Percentiles rank a stretch among this genome's conserved stretches.
Conservation (phyloP, 495 filamentous ascomycete species). For the Neurospora pannonica region DNA sequence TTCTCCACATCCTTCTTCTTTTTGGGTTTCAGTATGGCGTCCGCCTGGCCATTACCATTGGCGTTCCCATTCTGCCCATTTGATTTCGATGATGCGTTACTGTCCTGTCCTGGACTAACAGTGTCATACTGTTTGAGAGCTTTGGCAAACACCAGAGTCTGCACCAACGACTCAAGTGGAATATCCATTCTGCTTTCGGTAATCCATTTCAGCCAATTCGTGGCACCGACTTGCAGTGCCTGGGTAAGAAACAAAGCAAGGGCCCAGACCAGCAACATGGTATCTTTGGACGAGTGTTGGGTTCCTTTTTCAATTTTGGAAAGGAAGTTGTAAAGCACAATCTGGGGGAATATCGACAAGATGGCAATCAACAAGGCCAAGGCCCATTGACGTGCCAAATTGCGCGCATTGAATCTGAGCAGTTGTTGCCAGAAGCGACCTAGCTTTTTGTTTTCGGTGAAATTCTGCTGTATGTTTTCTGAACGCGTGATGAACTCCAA, state of each 20-base stretch:
- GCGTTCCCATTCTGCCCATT: not conserved
- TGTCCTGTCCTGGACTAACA: slow-evolving; percentile 37
- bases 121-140: slow-evolving; percentile 60
- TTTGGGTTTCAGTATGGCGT: not conserved
- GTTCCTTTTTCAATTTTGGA: slow-evolving; percentile 42
- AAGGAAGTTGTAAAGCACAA: slow-evolving; percentile 51
- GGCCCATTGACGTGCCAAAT: slow-evolving; percentile 38
- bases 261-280: slow-evolving; percentile 48
- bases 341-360: slow-evolving; percentile 50
- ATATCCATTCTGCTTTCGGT: slow-evolving; percentile 48
- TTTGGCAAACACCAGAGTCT: slow-evolving; percentile 59
- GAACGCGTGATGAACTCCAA: slow-evolving; percentile 35
- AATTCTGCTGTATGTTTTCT: slow-evolving; percentile 28
- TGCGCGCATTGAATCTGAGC: slow-evolving; percentile 32
- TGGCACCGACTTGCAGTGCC: slow-evolving; percentile 38
- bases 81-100: not conserved
- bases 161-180: slow-evolving; percentile 50
- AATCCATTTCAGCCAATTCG: slow-evolving; percentile 50
- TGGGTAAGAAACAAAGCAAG: slow-evolving; percentile 43
- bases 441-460: slow-evolving; percentile 29
- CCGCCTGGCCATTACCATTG: not conserved
- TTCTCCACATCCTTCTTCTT: slow-evolving; percentile 9
- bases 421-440: slow-evolving; percentile 48
- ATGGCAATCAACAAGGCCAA: slow-evolving; percentile 41
- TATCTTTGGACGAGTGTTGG: slow-evolving; percentile 16